Base-by-base conservation (phyloP, 139 green algal species). In the Bryopsis sp. region DNA sequence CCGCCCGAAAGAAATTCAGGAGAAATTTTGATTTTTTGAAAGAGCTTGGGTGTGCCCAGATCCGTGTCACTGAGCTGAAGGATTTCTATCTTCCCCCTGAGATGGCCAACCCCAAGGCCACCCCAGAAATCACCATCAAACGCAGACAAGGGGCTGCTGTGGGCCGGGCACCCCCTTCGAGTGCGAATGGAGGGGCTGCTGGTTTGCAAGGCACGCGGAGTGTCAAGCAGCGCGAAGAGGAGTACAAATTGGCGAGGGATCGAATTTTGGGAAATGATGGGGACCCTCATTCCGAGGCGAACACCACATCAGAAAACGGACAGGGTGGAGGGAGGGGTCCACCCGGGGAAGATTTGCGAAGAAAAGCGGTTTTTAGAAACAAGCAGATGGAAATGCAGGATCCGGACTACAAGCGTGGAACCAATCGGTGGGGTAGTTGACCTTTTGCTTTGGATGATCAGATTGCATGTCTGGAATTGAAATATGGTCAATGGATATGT, bases 321-420 rank as follows among this genome's bases (percentile, higher is more conserved):
- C 48, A 35, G 29, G 43, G 43, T 32, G 26, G 24, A 6, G 43
- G 43, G 15, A 54, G 19, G 43, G 43, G 43, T 54, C 43, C 11
- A 19, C 15, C 43, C 15, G 43, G 15, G 19, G 43, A 54, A 11
- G 43, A 54, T 54, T 19, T 19, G 19, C 11, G 19, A 19, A 54
- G 43, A 11, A 69, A 69, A 54, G 62, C 62, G 24, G 62, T 69
- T 4, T 69, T 69, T 35, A 34, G 62, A 54, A 37, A 69, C n/a
- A 11, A 36, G 22, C 8, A 32, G 8, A 69, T 57, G 26, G 62
- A 69, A 54, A 32, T 58, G 62, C 62, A 69, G 26, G 62, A 69
- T 54, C 62, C 62, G 35, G 62, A 69, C 28, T 69, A 69, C n/a
- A 31, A n/a, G 37, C 39, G 62, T 48, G 39, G 62, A 32, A 33